A percentile compares a stretch with the other conserved stretches of the same genome.
phyloP scores from a whole-genome alignment of 306 rosid genomes.

The Dalbergia cochinchinensis region DNA sequence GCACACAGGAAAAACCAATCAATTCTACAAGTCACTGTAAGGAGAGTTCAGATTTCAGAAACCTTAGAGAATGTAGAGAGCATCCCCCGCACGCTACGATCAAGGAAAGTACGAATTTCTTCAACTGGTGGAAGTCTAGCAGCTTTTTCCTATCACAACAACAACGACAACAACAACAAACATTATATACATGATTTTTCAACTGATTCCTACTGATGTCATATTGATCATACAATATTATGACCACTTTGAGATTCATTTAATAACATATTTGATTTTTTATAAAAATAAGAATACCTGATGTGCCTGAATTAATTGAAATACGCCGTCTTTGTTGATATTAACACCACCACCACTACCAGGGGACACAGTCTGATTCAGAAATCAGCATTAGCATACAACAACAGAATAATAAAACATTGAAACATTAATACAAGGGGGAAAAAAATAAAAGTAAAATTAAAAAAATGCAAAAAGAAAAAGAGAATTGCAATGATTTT shows the following conservation, averaged over 20 bases:
- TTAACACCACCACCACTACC: constrained; percentile 65
- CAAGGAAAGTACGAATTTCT: constrained; percentile 81
- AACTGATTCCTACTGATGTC: not conserved
- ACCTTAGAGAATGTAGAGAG: constrained; percentile 92
- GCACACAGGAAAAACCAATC: constrained; percentile 12
- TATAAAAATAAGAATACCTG: constrained; percentile 60
- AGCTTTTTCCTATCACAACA: constrained; percentile 78
- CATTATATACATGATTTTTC: constrained; percentile 8
- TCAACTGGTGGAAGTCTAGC: constrained; percentile 76
- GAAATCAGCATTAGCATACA: constrained; percentile 36
- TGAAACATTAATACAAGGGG: not conserved
- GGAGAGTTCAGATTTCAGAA: constrained; percentile 40
- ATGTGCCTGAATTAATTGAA: constrained; percentile 80
- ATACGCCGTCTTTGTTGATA: constrained; percentile 55
- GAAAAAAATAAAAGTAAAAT: not conserved
- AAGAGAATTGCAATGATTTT: not conserved
- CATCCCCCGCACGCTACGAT: constrained; percentile 74
- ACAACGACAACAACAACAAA: constrained; percentile 33
- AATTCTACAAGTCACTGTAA: not conserved
- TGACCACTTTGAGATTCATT: constrained; percentile 19
- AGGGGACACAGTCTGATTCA: constrained; percentile 60
- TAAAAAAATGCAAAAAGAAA: not conserved
- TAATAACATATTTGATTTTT: not conserved
- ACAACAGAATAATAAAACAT: constrained; percentile 19
- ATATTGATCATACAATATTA: not conserved